Percentiles rank a stretch among this genome's conserved stretches.
Conservation (phyloP, 1,284 basidiomycete species). For the Rhodotorula sp. region DNA sequence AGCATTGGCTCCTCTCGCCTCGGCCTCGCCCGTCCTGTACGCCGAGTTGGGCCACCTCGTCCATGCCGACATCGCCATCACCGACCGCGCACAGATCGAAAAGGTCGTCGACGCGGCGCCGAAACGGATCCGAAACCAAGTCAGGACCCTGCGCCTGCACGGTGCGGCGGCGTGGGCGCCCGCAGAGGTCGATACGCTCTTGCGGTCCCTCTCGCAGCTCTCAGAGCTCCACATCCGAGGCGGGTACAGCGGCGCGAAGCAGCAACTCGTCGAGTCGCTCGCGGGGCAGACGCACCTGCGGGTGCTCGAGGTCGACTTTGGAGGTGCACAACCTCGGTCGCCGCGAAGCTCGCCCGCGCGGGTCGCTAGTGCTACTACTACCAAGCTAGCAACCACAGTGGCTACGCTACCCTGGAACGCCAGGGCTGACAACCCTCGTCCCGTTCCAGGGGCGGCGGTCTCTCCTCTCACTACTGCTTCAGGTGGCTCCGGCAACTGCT, state of each 20-base stretch:
- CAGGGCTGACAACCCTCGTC: conserved; percentile 9
- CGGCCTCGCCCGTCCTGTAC: background rate
- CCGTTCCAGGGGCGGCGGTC: background rate
- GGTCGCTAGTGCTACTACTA: too few relatives aligned
- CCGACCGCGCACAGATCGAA: background rate
- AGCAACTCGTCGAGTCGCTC: background rate
- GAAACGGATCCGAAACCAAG: background rate
- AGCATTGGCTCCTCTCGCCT: background rate
- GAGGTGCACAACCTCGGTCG: background rate
- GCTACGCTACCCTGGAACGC: conserved; percentile 7
- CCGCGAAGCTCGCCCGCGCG: background rate
- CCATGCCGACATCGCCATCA: background rate
- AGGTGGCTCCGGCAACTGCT: background rate
- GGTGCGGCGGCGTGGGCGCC: background rate
- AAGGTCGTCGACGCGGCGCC: background rate
- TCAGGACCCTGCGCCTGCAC: background rate
- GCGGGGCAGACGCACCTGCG: background rate
- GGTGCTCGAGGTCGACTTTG: conserved; percentile 8
- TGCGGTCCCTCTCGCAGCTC: background rate
- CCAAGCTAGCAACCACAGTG: background rate
- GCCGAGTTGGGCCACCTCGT: background rate
- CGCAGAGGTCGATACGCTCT: background rate
- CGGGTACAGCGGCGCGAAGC: background rate
- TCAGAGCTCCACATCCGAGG: background rate
- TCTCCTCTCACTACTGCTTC: background rate